Evolutionary conservation across 2,329 filamentous ascomycete species (phyloP), one percentile per base, ranked within the genome.

Genomic region (Alternaria sp.): DNA sequence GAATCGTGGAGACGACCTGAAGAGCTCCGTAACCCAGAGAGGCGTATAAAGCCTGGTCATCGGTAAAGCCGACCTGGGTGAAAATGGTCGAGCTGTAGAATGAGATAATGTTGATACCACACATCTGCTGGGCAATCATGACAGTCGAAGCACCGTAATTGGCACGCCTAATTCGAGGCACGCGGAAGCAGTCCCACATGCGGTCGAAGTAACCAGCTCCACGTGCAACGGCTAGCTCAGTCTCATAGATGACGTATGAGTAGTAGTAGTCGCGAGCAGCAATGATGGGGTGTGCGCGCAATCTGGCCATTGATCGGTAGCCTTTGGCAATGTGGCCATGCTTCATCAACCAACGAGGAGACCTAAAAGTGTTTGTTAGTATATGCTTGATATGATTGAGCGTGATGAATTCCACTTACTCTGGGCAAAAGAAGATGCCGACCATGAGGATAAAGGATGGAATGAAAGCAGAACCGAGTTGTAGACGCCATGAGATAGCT

Each of bases 1-100:
- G 78, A 37, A 79, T 78, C 1, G 78, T 79, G 57, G 73, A 74
- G 14, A 80, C 70, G 54, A 80, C 73, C 28, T 79, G 76, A 11
- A 80, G 64, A 12, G 76, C 76, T 53, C 78, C 78, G 55, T 78
- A 80, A 2, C 78, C 78, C 6, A 80, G 72, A 10, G 78, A 80
- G 3, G 78, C 78, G 64, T 75, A 79, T 10, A 80, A 58, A 3
- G 78, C 77, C 60, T 80, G 63, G 2, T 55, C 63, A 1, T 45
- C 12, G 2, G 61, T 67, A 67, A 77, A 79, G 4, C 77, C 77
- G 37, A 69, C 77, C 3, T 74, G 45, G 0, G 91, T 94, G 75
- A 96, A 93, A 58, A 90, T 75, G 71, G 95, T 71, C 1, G 74
- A 94, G 74, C 96, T 97, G 50, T 94, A 96, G 61, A 90, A 85